phyloP scores from a whole-genome alignment of 805 yeast species.

The Candida qinlingensis region DNA sequence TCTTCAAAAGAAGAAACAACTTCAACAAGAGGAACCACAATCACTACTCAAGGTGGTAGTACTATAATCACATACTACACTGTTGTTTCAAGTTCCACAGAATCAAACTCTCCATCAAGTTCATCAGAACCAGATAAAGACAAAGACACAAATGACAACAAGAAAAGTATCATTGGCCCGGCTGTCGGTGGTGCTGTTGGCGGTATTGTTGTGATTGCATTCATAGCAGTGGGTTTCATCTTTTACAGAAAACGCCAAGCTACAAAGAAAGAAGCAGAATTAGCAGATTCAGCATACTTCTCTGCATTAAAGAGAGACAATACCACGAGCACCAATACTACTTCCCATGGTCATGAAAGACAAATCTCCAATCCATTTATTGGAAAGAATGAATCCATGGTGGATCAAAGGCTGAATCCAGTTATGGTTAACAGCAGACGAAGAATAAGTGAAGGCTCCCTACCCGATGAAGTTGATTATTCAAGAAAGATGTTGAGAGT shows the following conservation, averaged over 20 bases:
- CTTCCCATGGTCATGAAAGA: constrained; percentile 23
- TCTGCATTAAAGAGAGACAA: constrained; percentile 50
- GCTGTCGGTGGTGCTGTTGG: constrained; percentile 63
- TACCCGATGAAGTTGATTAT: constrained; percentile 83
- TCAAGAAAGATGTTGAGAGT: constrained; percentile 77
- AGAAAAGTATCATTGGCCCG: constrained; percentile 40
- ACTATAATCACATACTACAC: constrained; percentile 21
- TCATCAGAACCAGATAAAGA: constrained; percentile 11
- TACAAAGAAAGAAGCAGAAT: constrained; percentile 36
- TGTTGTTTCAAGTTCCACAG: constrained; percentile 13
- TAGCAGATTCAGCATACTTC: constrained; percentile 52
- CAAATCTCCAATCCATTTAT: constrained; percentile 56
- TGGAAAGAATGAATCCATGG: constrained; percentile 45
- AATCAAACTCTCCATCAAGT: constrained; percentile 24
- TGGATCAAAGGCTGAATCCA: constrained; percentile 68
- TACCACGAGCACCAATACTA: not conserved
- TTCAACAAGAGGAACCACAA: constrained; percentile 13
- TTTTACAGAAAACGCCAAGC: constrained; percentile 33
- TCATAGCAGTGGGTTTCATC: constrained; percentile 34
- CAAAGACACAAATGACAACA: constrained; percentile 1
- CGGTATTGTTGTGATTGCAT: constrained; percentile 42
- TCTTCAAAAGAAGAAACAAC: not conserved
- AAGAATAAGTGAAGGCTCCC: constrained; percentile 76
- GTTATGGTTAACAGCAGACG: constrained; percentile 71
- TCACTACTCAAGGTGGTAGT: constrained; percentile 13